Evolutionary conservation across 148 eudicot genomes (phyloP), one percentile per base, ranked within the genome.

Genomic region (Camellia japonica): DNA sequence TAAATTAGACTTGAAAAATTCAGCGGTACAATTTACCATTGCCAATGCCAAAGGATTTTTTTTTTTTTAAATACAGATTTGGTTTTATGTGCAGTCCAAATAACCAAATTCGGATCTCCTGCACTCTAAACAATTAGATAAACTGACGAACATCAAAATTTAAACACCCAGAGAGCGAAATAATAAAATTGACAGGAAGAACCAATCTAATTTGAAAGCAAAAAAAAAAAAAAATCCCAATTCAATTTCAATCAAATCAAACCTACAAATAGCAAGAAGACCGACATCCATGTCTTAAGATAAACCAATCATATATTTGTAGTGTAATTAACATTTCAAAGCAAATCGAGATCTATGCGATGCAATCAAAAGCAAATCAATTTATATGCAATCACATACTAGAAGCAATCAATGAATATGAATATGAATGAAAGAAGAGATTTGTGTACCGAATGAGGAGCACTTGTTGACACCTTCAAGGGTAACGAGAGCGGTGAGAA

Each of bases 381-480:
- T 38, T 15, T 13, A 75, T 11, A 30, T 30, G 38, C 1, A 30
- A 30, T 76, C 9, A 71, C 52, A 65, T 13, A 73, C 64, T 52
- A 73, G 62, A 51, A 67, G 19, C 30, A 67, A 77, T n/a, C 12
- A 0, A 9, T 18, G 43, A 14, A 19, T 46, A 81, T 41, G n/a
- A 59, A 38, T 4, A 71, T 41, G 13, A n/a, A 82, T 15, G 23
- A 30, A 73, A 20, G 11, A 66, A 60, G 59, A 3, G 58, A 83
- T 15, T 56, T n/a, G 51, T 30, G 73, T 92, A 96, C 99, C 99
- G 41, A 93, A 83, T 38, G 99, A 93, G 64, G 99, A 96, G 79
- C 99, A 93, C 83, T 96, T 96, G 91, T 96, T 96, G 91, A 93
- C 94, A 83, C 98, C 99, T 90, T 96, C 99, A 76, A 96, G 98